These are phyloP conservation scores for Paxillus rubicundulus DNA, from an alignment of 768 basidiomycete genomes.

Conservation along the genomic window DNA sequence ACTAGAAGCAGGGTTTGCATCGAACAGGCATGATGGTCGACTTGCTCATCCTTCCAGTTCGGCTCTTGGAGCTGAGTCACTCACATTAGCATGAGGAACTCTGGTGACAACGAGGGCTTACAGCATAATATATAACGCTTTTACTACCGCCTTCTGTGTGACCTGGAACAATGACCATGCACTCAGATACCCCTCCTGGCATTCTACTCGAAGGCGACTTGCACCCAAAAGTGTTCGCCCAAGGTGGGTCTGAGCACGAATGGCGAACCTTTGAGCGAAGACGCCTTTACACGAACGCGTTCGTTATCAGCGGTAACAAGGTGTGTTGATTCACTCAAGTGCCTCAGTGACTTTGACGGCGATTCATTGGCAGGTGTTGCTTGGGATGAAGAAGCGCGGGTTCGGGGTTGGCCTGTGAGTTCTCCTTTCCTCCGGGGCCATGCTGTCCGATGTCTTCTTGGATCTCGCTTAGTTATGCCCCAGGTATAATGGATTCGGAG, in stretches of 20 bases:
- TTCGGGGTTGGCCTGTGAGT: slow-evolving; percentile 63
- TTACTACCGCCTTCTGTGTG: neutral
- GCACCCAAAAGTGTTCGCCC: slow-evolving; percentile 26
- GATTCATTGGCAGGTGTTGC: slow-evolving; percentile 63
- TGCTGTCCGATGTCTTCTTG: neutral
- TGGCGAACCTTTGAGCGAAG: slow-evolving; percentile 47
- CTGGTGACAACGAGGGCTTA: neutral
- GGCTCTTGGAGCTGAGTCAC: too few species aligned
- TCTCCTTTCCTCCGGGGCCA: neutral
- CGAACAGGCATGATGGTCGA: neutral
- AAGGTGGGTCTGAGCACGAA: slow-evolving; percentile 38
- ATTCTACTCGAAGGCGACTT: slow-evolving; percentile 30
- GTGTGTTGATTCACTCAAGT: slow-evolving; percentile 23
- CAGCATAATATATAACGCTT: neutral
- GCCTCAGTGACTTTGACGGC: neutral
- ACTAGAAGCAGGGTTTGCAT: neutral
- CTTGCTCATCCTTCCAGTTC: too few species aligned
- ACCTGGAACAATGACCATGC: slow-evolving; percentile 8
- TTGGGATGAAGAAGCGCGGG: slow-evolving; percentile 80
- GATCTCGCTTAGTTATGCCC: neutral
- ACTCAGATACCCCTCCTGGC: slow-evolving; percentile 42
- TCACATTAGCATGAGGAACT: too few species aligned
- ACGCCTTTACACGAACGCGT: slow-evolving; percentile 68
- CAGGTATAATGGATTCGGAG: slow-evolving; percentile 89
- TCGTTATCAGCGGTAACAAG: slow-evolving; percentile 53